Base-by-base conservation (phyloP, 495 filamentous ascomycete genomes). In the Trichocladium antarcticum region DNA sequence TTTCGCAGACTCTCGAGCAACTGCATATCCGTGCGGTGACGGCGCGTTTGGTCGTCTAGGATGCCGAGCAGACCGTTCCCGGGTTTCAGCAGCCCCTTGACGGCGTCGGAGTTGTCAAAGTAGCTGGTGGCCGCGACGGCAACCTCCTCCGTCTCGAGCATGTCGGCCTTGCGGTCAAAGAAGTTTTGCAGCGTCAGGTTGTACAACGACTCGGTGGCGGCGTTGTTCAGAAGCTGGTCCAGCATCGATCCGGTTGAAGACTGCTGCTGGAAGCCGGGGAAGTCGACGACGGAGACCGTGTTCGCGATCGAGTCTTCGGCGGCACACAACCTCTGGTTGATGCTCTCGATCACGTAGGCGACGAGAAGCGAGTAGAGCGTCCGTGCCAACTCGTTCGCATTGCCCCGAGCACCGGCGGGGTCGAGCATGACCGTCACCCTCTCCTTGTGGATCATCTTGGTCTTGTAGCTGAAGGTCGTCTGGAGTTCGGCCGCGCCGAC, bases 381-480 rank as follows among this genome's bases (percentile, higher is more conserved):
- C 45, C 89, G 76, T 1, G 92, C 90, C 35, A 98, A 75, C 61
- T 95, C 90, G 63, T 97, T 90, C 11, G 92, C 92, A 61, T 94
- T 95, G 24, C 77, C 81, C 17, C 90, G 79, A 15, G 92, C 92
- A 32, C 92, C 92, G 36, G 77, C 80, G 5, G 90, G 88, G 63
- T 98, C 92, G 6, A 98, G 74, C 89, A 98, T 92, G 22, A 98
- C 85, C 0, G 92, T 98, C 21, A 98, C 92, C 32, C 92, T 80
- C 72, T 98, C 92, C 29, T 87, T 82, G 57, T 89, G 82, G 44
- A 98, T 81, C 31, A 89, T 95, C 72, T 92, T 95, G 15, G 87
- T 95, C 66, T 90, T 89, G 73, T 95, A 95, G 11, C 90, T 85
- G 48, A 98, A 73, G 45, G 85, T 93, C 22, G 74, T 82, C 64